Evolutionary conservation across 805 yeast genomes (phyloP).

Genomic region (Blastobotrys muscicola): DNA sequence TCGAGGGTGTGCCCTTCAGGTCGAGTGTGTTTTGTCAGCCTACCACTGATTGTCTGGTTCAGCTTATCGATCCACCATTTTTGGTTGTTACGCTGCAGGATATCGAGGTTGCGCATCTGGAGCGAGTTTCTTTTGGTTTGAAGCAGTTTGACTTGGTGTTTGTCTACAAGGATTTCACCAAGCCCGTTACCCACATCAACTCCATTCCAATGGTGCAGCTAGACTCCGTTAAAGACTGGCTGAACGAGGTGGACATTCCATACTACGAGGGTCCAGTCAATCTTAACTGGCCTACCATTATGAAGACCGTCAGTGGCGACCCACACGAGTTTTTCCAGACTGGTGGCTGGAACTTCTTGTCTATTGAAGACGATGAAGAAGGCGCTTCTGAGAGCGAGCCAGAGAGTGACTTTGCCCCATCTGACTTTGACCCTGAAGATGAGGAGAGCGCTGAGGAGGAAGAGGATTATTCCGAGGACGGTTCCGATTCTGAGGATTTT

Average conservation of each 20-base stretch:
- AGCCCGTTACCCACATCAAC: conserved; percentile 84
- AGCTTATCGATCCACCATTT: conserved; percentile 90
- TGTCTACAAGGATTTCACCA: conserved; percentile 82
- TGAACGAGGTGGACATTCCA: conserved; percentile 96
- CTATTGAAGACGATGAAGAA: conserved; percentile 77
- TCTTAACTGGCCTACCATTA: conserved; percentile 89
- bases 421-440: conserved; percentile 42
- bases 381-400: conserved; percentile 61
- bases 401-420: conserved; percentile 55
- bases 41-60: conserved; percentile 92
- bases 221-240: conserved; percentile 92
- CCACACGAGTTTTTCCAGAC: conserved; percentile 89
- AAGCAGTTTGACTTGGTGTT: conserved; percentile 96
- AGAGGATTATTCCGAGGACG: conserved; percentile 15
- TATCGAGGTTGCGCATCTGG: conserved; percentile 89
- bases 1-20: conserved; percentile 94
- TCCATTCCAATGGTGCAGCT: conserved; percentile 88
- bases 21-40: conserved; percentile 94
- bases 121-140: conserved; percentile 94
- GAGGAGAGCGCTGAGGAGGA: conserved; percentile 32
- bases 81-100: conserved; percentile 84
- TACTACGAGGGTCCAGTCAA: conserved; percentile 90
- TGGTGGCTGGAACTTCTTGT: conserved; percentile 95
- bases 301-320: conserved; percentile 87
- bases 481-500: conserved; percentile 18